Base-by-base conservation (phyloP, 2,329 filamentous ascomycete species). In the Sordariomycetes sp. region DNA sequence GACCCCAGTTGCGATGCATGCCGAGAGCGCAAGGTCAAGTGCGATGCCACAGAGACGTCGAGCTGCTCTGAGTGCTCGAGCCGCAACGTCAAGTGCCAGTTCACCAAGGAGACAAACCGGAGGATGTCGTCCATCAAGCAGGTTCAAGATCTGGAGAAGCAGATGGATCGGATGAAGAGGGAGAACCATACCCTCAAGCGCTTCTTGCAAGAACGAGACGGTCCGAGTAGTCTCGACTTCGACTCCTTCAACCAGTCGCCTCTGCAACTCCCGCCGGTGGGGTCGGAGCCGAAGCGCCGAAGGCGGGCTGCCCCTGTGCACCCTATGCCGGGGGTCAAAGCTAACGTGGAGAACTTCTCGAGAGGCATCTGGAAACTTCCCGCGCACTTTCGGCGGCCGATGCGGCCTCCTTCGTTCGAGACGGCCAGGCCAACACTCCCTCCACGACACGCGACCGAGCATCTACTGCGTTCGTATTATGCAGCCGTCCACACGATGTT, bases 61-160 rank as follows among this genome's bases (percentile, higher is more conserved):
- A 96, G 93, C 72, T 99, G 94, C 71, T 97, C 94, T 1, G 94
- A 99, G 73, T 99, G 94, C 74, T 94, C 90, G 4, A 97, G 92
- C 70, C 87, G 94, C 63, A 95, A 93, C 69, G 93, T 97, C 63
- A 96, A 95, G 71, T 99, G 94, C 69, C 93, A 97, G 68, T 99
- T 99, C 70, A 99, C 94, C 55, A 99, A 99, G 74, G 94, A 99
- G 73, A 99, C 94, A 14, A 99, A 99, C 70, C 83, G 94, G 60
- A 85, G 94, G 61, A 99, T 99, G 94, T 97, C 94, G 20, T 97
- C 93, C 1, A 97, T 97, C 74, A 99, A 97, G 82, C 94, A 97
- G 76, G 89, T 97, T 14, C 94, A 97, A 72, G 94, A 99, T 70
- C 79, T 99, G 28, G 93, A 97, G 73, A 94, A 90, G 71, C 92